phyloP scores from a whole-genome alignment of 2,329 filamentous ascomycete species.

The Ophiostoma populinum region DNA sequence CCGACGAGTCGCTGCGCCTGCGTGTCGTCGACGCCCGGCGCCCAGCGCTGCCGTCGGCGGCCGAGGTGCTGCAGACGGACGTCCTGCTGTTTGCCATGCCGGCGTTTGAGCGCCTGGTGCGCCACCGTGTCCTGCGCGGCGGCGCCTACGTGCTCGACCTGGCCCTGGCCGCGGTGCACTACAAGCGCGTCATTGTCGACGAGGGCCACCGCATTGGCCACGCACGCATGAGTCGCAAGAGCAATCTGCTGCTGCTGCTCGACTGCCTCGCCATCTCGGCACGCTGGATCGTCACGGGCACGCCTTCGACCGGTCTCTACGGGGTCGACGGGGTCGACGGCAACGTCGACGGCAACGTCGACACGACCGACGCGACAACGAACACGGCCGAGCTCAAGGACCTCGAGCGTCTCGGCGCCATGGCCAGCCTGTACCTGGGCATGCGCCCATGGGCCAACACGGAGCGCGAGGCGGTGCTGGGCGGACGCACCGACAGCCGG shows the following conservation, averaged over 20 bases:
- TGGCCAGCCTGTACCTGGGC: constrained; percentile 55
- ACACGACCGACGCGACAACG: background rate
- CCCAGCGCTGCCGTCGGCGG: constrained; percentile 33
- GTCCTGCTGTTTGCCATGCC: constrained; percentile 61
- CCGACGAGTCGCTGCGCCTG: constrained; percentile 43
- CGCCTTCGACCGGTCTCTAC: constrained; percentile 68
- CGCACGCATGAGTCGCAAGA: constrained; percentile 35
- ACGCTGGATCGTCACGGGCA: constrained; percentile 82
- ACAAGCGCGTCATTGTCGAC: constrained; percentile 79
- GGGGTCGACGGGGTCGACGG: constrained; percentile 37
- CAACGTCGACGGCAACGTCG: background rate
- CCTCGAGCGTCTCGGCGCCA: constrained; percentile 45
- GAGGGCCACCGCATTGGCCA: constrained; percentile 78
- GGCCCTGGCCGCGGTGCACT: constrained; percentile 55
- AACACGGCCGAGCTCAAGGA: constrained; percentile 37
- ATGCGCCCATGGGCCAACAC: constrained; percentile 64
- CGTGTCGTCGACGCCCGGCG: constrained; percentile 41
- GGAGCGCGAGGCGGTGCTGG: constrained; percentile 19
- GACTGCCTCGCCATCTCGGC: constrained; percentile 46
- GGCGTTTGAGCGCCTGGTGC: constrained; percentile 48
- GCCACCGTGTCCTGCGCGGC: constrained; percentile 23
- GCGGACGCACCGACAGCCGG: constrained; percentile 28
- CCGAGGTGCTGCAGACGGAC: constrained; percentile 49
- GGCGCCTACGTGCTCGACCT: constrained; percentile 21
- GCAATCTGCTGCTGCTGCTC: constrained; percentile 33